A percentile compares a stretch with the other conserved stretches of the same genome.
Conservation (phyloP, 148 eudicot species). For the Spergularia marina region DNA sequence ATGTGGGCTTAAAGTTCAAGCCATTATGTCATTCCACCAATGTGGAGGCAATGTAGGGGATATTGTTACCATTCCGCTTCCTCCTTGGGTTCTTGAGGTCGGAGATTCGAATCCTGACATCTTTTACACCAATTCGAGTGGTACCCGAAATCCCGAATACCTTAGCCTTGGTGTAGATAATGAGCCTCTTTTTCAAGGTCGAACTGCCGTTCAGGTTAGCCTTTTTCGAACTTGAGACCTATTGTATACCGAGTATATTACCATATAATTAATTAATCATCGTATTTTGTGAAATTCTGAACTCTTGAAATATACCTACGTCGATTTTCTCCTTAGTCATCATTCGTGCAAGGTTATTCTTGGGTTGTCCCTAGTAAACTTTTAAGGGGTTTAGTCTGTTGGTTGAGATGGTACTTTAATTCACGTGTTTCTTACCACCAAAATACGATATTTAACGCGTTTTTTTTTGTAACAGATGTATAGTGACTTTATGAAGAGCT, state of each 20-base stretch:
- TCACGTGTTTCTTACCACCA: too few relatives aligned
- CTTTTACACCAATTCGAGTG: conserved; percentile 74
- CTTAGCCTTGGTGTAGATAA: conserved; percentile 68
- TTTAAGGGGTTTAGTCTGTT: too few relatives aligned
- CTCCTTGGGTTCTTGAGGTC: conserved; percentile 72
- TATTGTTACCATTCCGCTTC: conserved; percentile 62
- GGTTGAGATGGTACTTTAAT: too few relatives aligned
- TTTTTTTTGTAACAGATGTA: conserved; percentile 44
- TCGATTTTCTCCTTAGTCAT: too few relatives aligned
- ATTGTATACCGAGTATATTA: too few relatives aligned
- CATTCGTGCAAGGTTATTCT: too few relatives aligned
- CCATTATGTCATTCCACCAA: conserved; percentile 70
- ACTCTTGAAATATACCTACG: too few relatives aligned
- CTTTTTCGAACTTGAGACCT: not conserved
- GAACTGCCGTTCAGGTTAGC: conserved; percentile 64
- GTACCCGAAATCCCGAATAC: conserved; percentile 71
- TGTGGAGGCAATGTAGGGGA: conserved; percentile 54
- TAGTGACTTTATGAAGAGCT: conserved; percentile 75
- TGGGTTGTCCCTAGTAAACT: too few relatives aligned
- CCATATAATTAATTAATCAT: too few relatives aligned
- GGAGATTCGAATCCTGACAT: conserved; percentile 64
- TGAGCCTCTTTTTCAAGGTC: conserved; percentile 68
- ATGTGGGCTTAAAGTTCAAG: conserved; percentile 57
- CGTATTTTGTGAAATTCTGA: too few relatives aligned
- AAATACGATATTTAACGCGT: not conserved